Conservation (phyloP, 169 alveolate genomes). For the Eimeria tenella region DNA sequence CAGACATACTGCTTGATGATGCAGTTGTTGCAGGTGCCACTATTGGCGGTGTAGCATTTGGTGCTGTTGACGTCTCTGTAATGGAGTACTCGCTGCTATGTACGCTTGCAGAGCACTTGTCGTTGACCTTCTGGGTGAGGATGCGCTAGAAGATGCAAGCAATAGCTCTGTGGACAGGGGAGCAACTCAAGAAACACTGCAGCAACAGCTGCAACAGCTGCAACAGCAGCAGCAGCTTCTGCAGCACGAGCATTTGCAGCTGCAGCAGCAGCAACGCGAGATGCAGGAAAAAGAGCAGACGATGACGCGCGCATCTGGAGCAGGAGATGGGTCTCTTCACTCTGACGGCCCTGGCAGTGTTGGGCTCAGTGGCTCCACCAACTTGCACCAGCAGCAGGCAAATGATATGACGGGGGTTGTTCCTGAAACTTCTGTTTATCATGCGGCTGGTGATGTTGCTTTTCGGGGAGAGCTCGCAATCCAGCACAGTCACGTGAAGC, state of each 20-base stretch:
- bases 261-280: constrained; percentile 71
- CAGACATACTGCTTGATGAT: not conserved
- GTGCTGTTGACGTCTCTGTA: not conserved
- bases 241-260: constrained; percentile 64
- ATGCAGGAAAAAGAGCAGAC: constrained; percentile 60
- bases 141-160: constrained; percentile 70
- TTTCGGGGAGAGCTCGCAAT: not conserved
- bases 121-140: constrained; percentile 62
- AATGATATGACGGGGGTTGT: too few species aligned
- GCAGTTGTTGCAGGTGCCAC: constrained; percentile 38
- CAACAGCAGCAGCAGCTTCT: constrained; percentile 67
- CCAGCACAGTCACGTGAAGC: not conserved
- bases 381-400: constrained; percentile 25
- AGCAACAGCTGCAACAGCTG: constrained; percentile 70
- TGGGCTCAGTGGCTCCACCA: not conserved
- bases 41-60: not conserved
- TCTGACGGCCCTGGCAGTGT: not conserved
- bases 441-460: constrained; percentile 34
- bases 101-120: constrained; percentile 57
- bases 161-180: constrained; percentile 51
- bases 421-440: constrained; percentile 9
- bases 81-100: not conserved
- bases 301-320: constrained; percentile 46
- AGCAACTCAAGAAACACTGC: constrained; percentile 51
- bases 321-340: constrained; percentile 5